Base-by-base conservation (phyloP, 495 filamentous ascomycete species). In the Hyaloscypha finlandica region DNA sequence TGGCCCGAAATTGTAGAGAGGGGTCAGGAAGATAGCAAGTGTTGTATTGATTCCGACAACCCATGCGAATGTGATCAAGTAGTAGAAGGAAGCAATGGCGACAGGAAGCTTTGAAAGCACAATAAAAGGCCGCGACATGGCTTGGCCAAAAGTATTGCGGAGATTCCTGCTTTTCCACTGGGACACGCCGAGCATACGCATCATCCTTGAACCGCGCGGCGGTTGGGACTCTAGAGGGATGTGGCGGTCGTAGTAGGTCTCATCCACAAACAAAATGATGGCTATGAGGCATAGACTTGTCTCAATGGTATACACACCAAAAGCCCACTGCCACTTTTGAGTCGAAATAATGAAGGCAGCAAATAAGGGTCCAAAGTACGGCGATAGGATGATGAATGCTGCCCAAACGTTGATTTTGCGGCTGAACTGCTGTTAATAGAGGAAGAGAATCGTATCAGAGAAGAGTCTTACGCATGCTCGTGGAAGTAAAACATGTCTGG, bases 21-120 rank as follows among this genome's bases (percentile, higher is more conserved):
- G 71, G 6, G 72, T 72, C 9, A 80, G 54, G 52, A 77, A 77
- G 37, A 80, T 75, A 42, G 74, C 68, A 6, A 74, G 68, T 16
- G 77, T 78, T 12, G 77, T 77, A 63, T 80, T 80, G 68, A 80
- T 76, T 16, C 77, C 76, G 19, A 78, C 71, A 30, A 73, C 76
- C 77, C 78, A 78, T 32, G 77, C 76, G 65, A 78, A 78, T 51
- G 65, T 75, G 33, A 74, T 64, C 37, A 75, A 64, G 67, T 78
- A 79, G 70, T 79, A 80, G 54, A 77, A 19, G 32, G 68, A 67
- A 0, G 70, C 63, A 0, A 78, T 64, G 52, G 78, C 70, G 37
- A 80, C 74, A 30, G 74, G 71, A 2, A 72, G 73, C 65, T 78
- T 78, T 42, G 70, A 29, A 62, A 78, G 70, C 6, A 71, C 64